These are phyloP conservation scores for Cryphonectria naterciae DNA, from an alignment of 2,329 filamentous ascomycete species.

Conservation along the genomic window DNA sequence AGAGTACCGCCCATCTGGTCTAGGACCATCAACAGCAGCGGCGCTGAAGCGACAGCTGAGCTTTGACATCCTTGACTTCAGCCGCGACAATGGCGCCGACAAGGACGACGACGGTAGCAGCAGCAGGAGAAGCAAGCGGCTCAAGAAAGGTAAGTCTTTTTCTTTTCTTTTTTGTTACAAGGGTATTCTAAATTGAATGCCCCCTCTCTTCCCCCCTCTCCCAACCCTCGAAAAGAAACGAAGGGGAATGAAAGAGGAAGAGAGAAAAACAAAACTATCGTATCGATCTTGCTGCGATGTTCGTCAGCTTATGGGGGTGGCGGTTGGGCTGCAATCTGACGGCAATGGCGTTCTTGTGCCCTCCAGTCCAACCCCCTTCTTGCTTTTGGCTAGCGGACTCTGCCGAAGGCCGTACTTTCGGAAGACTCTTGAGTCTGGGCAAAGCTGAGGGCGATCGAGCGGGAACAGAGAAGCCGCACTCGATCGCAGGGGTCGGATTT, in stretches of 20 bases:
- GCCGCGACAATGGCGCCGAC: slow-evolving; percentile 51
- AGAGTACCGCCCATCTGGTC: slow-evolving; percentile 61
- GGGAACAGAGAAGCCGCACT: not conserved
- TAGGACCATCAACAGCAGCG: slow-evolving; percentile 53
- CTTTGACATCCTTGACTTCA: slow-evolving; percentile 55
- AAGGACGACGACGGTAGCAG: slow-evolving; percentile 67
- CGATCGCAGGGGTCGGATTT: not conserved
- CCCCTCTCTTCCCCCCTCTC: not conserved
- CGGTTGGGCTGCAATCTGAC: not conserved
- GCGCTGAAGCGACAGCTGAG: slow-evolving; percentile 79
- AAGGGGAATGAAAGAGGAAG: too few species aligned
- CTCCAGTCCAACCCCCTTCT: slow-evolving; percentile 12
- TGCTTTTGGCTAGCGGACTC: slow-evolving; percentile 7
- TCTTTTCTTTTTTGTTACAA: not conserved
- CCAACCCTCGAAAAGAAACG: not conserved
- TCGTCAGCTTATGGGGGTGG: slow-evolving; percentile 12
- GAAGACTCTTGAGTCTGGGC: slow-evolving; percentile 10
- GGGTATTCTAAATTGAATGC: not conserved
- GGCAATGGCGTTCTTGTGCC: slow-evolving; percentile 6
- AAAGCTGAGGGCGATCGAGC: not conserved
- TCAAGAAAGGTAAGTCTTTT: slow-evolving; percentile 75
- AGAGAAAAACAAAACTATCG: not conserved
- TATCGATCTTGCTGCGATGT: not conserved
- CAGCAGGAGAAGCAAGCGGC: slow-evolving; percentile 84
- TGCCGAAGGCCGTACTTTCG: slow-evolving; percentile 7